phyloP scores from a whole-genome alignment of 257 asterid genomes.

The Solanum clarkiae region DNA sequence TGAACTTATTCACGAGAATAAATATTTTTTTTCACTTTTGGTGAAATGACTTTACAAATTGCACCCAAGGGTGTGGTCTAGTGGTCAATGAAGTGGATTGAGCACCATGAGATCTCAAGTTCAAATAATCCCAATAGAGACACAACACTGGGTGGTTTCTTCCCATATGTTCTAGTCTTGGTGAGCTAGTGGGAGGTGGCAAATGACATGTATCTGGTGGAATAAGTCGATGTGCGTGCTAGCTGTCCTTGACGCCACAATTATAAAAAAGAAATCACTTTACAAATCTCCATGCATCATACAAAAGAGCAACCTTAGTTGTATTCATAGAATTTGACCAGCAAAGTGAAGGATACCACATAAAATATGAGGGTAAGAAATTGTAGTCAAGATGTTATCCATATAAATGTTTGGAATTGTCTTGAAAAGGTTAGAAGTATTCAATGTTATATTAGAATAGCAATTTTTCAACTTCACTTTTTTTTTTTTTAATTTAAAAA shows the following conservation, averaged over 20 bases:
- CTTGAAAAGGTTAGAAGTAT: neutral
- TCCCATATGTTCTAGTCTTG: too few species aligned
- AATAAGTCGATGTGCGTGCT: too few species aligned
- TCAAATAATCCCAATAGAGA: too few species aligned
- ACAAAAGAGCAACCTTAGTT: neutral
- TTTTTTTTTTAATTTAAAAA: too few species aligned
- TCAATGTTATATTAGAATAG: neutral
- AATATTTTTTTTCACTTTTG: neutral
- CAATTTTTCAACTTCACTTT: too few species aligned
- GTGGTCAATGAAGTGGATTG: too few species aligned
- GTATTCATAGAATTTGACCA: neutral
- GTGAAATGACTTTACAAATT: neutral
- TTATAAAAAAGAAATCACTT: neutral
- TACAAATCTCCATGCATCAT: neutral
- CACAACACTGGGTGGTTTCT: too few species aligned
- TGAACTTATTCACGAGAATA: neutral
- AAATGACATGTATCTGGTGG: too few species aligned
- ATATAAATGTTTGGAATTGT: neutral
- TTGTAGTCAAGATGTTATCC: neutral
- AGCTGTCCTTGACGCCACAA: too few species aligned
- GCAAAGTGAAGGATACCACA: neutral
- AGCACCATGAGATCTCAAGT: too few species aligned
- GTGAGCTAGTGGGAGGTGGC: too few species aligned
- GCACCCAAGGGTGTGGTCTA: too few species aligned
- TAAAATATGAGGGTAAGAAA: neutral